These are phyloP conservation scores for Pulveroboletus ravenelii DNA, from an alignment of 768 basidiomycete genomes.

Conservation along the genomic window DNA sequence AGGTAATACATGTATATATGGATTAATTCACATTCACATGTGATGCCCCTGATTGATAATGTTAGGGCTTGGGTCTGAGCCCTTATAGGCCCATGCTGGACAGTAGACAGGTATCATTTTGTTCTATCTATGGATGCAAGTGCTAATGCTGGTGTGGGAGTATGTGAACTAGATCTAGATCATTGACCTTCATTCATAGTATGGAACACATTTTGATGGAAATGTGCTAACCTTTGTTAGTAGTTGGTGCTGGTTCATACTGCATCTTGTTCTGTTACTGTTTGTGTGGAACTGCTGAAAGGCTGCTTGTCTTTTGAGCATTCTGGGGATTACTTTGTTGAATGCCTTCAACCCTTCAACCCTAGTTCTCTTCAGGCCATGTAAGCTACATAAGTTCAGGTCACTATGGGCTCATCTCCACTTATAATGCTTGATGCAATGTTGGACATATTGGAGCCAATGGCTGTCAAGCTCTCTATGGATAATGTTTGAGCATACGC, in stretches of 20 bases:
- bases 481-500: constrained; percentile 30
- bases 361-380: constrained; percentile 23
- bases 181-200: constrained; percentile 67
- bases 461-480: constrained; percentile 7
- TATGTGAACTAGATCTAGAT: constrained; percentile 51
- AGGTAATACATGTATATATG: no score
- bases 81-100: no score
- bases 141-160: constrained; percentile 9
- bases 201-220: constrained; percentile 73
- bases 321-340: constrained; percentile 8
- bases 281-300: constrained; percentile 50
- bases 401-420: constrained; percentile 54
- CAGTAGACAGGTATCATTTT: constrained; percentile 53
- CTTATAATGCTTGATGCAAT: constrained; percentile 18
- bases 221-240: constrained; percentile 74
- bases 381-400: constrained; percentile 45
- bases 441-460: constrained; percentile 17
- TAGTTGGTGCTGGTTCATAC: constrained; percentile 58
- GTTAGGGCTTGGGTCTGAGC: no score
- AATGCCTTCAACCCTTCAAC: constrained; percentile 26
- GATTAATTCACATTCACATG: no score
- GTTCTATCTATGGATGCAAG: constrained; percentile 12
- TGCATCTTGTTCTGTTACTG: constrained; percentile 61
- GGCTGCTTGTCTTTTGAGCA: constrained; percentile 12
- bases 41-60: no score